Evolutionary conservation across 2,329 filamentous ascomycete genomes (phyloP).

Genomic region (Venturia aucupariae): DNA sequence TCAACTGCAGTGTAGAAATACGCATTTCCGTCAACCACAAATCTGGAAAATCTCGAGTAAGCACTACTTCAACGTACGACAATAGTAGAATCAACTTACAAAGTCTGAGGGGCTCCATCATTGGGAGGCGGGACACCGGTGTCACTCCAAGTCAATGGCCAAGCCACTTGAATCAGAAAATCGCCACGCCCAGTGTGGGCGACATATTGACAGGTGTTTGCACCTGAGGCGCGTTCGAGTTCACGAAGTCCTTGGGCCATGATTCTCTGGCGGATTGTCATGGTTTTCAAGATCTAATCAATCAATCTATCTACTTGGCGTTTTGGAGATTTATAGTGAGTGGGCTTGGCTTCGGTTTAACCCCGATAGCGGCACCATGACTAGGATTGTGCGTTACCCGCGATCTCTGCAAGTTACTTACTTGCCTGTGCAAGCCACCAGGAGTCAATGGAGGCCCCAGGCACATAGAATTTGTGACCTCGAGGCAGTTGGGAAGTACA

Average conservation of each 20-base stretch:
- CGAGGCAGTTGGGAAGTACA: too few species aligned
- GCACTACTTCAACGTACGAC: neutral
- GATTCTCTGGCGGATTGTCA: neutral
- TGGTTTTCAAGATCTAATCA: neutral
- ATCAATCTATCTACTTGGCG: conserved; percentile 3
- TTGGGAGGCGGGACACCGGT: neutral
- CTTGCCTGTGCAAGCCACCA: neutral
- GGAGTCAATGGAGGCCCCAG: neutral
- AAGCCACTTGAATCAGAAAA: conserved; percentile 7
- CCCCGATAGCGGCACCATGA: neutral
- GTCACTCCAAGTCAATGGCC: conserved; percentile 5
- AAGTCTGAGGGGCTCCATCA: neutral
- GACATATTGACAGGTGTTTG: conserved; percentile 10
- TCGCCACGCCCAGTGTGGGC: neutral
- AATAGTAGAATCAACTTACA: neutral
- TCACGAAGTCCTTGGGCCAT: neutral
- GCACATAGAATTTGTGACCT: neutral
- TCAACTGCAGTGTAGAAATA: conserved; percentile 7
- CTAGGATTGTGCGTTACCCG: neutral
- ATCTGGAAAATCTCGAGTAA: neutral
- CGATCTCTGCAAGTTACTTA: neutral
- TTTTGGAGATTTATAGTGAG: neutral
- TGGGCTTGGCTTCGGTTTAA: neutral
- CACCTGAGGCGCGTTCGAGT: neutral
- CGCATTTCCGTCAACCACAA: conserved; percentile 6